Conservation (phyloP, 306 rosid genomes). For the Rosa multiflora region DNA sequence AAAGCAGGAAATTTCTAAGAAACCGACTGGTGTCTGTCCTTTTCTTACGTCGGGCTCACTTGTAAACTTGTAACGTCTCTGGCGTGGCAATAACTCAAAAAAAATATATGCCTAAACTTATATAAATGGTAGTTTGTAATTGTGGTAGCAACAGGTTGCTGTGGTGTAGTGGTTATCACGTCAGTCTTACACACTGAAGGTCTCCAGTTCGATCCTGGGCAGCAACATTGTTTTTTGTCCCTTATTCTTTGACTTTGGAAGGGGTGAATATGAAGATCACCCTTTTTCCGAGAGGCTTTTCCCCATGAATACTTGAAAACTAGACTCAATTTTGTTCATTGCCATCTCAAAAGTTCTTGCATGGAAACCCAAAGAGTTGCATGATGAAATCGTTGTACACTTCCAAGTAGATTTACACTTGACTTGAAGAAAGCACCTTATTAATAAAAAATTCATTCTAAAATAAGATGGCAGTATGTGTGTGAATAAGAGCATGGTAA, state of each 20-base stretch:
- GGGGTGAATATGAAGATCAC: too few relatives aligned
- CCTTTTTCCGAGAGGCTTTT: too few relatives aligned
- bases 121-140: neutral
- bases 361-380: too few relatives aligned
- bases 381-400: too few relatives aligned
- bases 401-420: too few relatives aligned
- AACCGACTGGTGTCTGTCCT: neutral
- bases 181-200: conserved; percentile 96
- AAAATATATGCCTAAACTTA: too few relatives aligned
- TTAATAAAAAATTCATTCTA: too few relatives aligned
- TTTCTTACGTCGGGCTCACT: neutral
- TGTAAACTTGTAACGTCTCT: neutral
- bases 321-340: too few relatives aligned
- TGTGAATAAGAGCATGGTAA: neutral
- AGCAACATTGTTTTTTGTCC: conserved; percentile 35
- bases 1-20: conserved; percentile 30
- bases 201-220: conserved; percentile 97
- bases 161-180: conserved; percentile 99
- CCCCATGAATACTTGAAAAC: too few relatives aligned
- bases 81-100: neutral
- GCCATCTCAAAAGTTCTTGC: too few relatives aligned
- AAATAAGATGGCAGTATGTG: neutral
- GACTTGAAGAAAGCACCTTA: too few relatives aligned
- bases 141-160: conserved; percentile 19
- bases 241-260: too few relatives aligned